Percentiles rank a stretch among this genome's conserved stretches.
Conservation (phyloP, 176 grass and related monocot genomes). For the Rhynchospora breviuscula region DNA sequence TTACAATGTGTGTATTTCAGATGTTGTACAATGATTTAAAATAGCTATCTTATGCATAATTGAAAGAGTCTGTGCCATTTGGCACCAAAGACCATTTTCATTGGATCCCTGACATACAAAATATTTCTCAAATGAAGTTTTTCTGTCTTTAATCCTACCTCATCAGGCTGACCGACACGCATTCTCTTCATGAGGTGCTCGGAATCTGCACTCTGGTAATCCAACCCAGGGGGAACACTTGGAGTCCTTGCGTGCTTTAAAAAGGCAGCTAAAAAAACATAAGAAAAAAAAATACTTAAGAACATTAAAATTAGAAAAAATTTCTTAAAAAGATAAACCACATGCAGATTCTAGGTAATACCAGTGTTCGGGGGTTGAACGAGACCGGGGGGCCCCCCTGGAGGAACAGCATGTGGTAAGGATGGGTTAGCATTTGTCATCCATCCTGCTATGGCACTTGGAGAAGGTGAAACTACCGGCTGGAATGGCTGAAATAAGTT, state of each 20-base stretch:
- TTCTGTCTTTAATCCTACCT: conserved; percentile 58
- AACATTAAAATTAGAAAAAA: conserved; percentile 22
- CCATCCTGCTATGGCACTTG: conserved; percentile 94
- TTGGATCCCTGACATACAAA: not conserved
- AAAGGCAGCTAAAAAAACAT: conserved; percentile 63
- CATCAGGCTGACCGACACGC: conserved; percentile 85
- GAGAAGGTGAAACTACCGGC: conserved; percentile 86
- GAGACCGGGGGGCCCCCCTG: conserved; percentile 67
- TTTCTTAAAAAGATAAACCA: not conserved
- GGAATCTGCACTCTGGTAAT: conserved; percentile 97
- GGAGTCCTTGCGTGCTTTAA: conserved; percentile 90
- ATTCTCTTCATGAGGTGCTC: conserved; percentile 99
- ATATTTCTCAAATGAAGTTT: not conserved
- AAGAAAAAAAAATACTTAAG: conserved; percentile 14
- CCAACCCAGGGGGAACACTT: conserved; percentile 69
- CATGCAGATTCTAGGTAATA: conserved; percentile 31
- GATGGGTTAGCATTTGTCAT: conserved; percentile 93
- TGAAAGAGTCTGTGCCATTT: not conserved
- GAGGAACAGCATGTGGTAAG: conserved; percentile 73
- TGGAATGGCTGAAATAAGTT: conserved; percentile 75
- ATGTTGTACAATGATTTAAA: not conserved
- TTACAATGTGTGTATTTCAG: not conserved
- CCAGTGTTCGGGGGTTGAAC: conserved; percentile 82
- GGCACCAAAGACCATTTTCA: not conserved
- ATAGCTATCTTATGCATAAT: not conserved